Evolutionary conservation across 2,329 filamentous ascomycete species (phyloP), one percentile per base, ranked within the genome.

Genomic region (Zalaria obscura): DNA sequence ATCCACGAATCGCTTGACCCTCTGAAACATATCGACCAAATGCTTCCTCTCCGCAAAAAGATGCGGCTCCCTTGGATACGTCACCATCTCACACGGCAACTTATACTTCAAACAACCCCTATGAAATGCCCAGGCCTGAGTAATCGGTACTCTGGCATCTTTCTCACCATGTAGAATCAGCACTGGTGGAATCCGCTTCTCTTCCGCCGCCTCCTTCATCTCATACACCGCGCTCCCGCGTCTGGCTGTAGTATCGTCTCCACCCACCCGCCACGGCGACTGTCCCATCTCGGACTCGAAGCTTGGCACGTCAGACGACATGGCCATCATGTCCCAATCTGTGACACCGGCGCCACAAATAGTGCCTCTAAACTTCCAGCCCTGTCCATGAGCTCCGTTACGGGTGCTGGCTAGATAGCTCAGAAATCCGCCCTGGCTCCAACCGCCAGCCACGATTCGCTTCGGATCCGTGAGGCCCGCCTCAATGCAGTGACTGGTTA

Each of bases 401-500:
- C 61, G 55, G 2, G 60, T 59, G 25, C 52, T 50, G 27, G 52
- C 53, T 1, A 66, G 52, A 45, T 62, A 65, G 2, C 56, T 51
- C 0, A 67, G 45, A 9, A 58, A 60, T 2, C 64, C 63, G 6
- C 63, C 64, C 45, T 65, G 60, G 25, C 54, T 57, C 51, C 52
- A 62, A 0, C 63, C 63, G 2, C 57, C 60, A 0, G 63, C 57
- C 1, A 61, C 47, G 1, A 66, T 46, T 2, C 50, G 52, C 2
- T 55, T 38, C 0, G 46, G 31, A 27, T 66, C 53, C 0, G 57
- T 55, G 3, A 55, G 53, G 0, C 60, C 56, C 4, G 51, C 33
- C 10, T 50, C 48, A 38, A 66, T 54, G 5, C 58, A 58, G 18
- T 55, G 36, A 11, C 63, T 48, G 0, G 56, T 59, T 28, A 62